These are phyloP conservation scores for Podila clonocystis DNA, from an alignment of 192 early-diverging fungal genomes.

Conservation along the genomic window DNA sequence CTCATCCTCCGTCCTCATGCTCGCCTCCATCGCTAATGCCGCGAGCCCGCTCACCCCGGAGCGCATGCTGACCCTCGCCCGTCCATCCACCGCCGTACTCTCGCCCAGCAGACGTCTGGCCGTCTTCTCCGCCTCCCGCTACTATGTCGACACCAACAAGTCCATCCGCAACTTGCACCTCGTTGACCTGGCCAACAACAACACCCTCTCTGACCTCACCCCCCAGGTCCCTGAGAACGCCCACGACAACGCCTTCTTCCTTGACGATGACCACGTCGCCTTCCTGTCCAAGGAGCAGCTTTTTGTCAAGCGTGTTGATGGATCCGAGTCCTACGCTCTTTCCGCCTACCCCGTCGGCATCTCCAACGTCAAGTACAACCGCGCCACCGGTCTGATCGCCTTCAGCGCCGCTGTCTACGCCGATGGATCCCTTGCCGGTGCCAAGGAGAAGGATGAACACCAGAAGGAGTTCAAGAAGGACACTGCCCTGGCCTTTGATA, in stretches of 20 bases:
- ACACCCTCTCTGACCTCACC: slow-evolving; percentile 55
- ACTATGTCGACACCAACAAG: slow-evolving; percentile 66
- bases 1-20: slow-evolving; percentile 15
- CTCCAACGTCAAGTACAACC: slow-evolving; percentile 66
- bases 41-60: slow-evolving; percentile 59
- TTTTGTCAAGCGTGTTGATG: slow-evolving; percentile 46
- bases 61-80: slow-evolving; percentile 71
- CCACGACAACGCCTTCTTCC: slow-evolving; percentile 59
- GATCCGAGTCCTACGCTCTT: slow-evolving; percentile 53
- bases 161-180: slow-evolving; percentile 64
- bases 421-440: slow-evolving; percentile 63
- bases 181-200: slow-evolving; percentile 52
- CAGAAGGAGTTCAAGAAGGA: slow-evolving; percentile 56
- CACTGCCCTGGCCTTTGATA: slow-evolving; percentile 70
- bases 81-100: slow-evolving; percentile 58
- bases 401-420: slow-evolving; percentile 79
- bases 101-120: slow-evolving; percentile 61
- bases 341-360: slow-evolving; percentile 65
- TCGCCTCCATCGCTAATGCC: slow-evolving; percentile 1
- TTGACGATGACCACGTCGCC: slow-evolving; percentile 57
- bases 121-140: slow-evolving; percentile 70
- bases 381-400: slow-evolving; percentile 58
- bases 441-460: slow-evolving; percentile 61
- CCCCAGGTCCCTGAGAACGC: slow-evolving; percentile 37
- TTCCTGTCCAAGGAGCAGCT: slow-evolving; percentile 56